These are phyloP conservation scores for Tolypocladium tropicale DNA, from an alignment of 2,329 filamentous ascomycete species.

Conservation along the genomic window DNA sequence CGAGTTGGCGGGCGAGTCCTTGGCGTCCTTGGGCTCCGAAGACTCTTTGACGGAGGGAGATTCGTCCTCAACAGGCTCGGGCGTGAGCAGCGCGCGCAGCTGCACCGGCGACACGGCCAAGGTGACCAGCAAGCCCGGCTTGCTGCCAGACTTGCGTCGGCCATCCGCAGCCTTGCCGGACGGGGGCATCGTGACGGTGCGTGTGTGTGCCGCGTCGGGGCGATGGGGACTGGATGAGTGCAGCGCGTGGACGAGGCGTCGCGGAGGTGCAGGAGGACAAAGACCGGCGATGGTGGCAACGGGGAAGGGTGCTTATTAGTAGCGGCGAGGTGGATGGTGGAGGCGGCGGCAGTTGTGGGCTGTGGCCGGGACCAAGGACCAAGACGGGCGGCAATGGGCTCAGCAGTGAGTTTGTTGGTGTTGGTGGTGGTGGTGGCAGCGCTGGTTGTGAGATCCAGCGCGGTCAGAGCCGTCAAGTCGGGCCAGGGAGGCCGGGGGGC, in stretches of 20 bases:
- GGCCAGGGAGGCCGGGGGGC: slow-evolving; percentile 6
- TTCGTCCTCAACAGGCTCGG: slow-evolving; percentile 31
- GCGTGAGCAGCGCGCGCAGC: slow-evolving; percentile 40
- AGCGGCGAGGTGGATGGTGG: not conserved
- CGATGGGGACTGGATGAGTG: slow-evolving; percentile 3
- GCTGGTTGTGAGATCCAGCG: slow-evolving; percentile 7
- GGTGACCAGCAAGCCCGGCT: slow-evolving; percentile 33
- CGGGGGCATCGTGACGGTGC: slow-evolving; percentile 20
- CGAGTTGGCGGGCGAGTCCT: slow-evolving; percentile 35
- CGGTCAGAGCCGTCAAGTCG: slow-evolving; percentile 3
- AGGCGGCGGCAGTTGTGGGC: not conserved
- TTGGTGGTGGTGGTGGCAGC: slow-evolving; percentile 3
- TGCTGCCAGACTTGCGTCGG: slow-evolving; percentile 27
- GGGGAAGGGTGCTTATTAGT: not conserved
- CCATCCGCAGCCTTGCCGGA: slow-evolving; percentile 20
- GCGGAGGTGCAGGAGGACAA: slow-evolving; percentile 2
- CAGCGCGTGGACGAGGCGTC: not conserved
- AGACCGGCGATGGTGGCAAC: not conserved
- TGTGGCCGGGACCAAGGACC: not conserved
- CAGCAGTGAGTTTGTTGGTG: not conserved
- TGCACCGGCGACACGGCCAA: slow-evolving; percentile 40
- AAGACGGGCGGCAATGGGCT: not conserved
- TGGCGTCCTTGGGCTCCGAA: slow-evolving; percentile 23
- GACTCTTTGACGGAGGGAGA: slow-evolving; percentile 24
- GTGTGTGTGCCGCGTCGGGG: not conserved